Conservation (phyloP, 2,329 filamentous ascomycete species). For the Penicillium sp. region DNA sequence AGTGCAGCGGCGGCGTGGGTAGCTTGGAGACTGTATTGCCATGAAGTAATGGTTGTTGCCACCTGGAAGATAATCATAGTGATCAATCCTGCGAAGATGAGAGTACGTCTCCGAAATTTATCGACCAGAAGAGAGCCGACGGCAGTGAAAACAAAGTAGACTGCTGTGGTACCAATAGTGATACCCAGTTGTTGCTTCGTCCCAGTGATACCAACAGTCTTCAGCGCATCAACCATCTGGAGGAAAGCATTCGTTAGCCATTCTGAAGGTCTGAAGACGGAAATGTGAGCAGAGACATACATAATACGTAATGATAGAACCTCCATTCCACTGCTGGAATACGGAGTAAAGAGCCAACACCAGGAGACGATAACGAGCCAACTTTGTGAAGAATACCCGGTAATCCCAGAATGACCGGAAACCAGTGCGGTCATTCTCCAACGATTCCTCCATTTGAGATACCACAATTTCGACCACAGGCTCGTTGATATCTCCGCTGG, state of each 20-base stretch:
- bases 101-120: constrained; percentile 44
- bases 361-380: constrained; percentile 47
- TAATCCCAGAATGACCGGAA: constrained; percentile 49
- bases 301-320: constrained; percentile 50
- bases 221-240: constrained; percentile 40
- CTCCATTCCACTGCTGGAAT: constrained; percentile 52
- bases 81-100: constrained; percentile 48
- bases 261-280: background rate
- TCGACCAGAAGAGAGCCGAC: constrained; percentile 48
- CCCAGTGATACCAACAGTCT: constrained; percentile 45
- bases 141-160: constrained; percentile 50
- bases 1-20: constrained; percentile 41
- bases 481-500: constrained; percentile 41
- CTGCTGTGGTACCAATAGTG: constrained; percentile 46
- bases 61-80: constrained; percentile 50
- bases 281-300: constrained; percentile 26
- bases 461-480: constrained; percentile 47
- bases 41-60: constrained; percentile 51
- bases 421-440: constrained; percentile 42
- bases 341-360: constrained; percentile 50
- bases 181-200: constrained; percentile 46
- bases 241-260: background rate
- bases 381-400: constrained; percentile 49
- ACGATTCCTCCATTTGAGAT: constrained; percentile 48
- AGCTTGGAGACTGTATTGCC: constrained; percentile 43